Evolutionary conservation across 2,329 filamentous ascomycete species (phyloP), one percentile per base, ranked within the genome.

Genomic region (Emmonsiellopsis sp.): DNA sequence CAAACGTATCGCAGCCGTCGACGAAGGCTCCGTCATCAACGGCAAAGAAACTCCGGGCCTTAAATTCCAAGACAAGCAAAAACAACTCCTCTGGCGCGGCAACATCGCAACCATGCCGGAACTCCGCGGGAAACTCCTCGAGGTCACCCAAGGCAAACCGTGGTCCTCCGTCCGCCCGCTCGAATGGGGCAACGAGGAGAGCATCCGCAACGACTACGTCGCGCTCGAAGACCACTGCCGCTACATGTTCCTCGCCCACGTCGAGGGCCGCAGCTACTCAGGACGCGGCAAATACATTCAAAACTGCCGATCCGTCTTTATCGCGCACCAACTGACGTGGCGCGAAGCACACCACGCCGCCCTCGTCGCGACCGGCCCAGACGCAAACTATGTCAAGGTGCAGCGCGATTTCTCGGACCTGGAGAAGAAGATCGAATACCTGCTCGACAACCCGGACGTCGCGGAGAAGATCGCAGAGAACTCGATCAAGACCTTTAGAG

Each of bases 351-450:
- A 79, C 53, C 72, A 77, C 45, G 71, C 70, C 0, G 71, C 78
- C 0, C 61, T 80, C 35, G 59, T 72, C 7, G 60, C 71, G 1
- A 66, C 67, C 1, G 77, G 77, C 0, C 70, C 73, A 1, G 68
- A 76, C 2, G 73, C 76, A 31, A 80, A 79, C 54, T 78, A 72
- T 42, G 68, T 80, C 11, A 65, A 75, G 54, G 76, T 79, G 0
- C 63, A 73, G 20, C 62, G 69, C 5, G 74, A 80, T 61, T 86
- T 82, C 64, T 78, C 77, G 40, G 81, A 86, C 58, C 70, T 83
- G 54, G 65, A 70, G 10, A 58, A 62, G 7, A 74, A 72, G 53
- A 68, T 77, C 41, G 55, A 72, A 15, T 70, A 70, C 52, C 63
- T 79, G 4, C 65, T 76, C 45, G 65, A 69, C 50, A 65, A 79